Percentiles rank a stretch among this genome's conserved stretches.
Evolutionary conservation across 768 basidiomycete species (phyloP).

Genomic region (Paxillus ammoniavirescens): DNA sequence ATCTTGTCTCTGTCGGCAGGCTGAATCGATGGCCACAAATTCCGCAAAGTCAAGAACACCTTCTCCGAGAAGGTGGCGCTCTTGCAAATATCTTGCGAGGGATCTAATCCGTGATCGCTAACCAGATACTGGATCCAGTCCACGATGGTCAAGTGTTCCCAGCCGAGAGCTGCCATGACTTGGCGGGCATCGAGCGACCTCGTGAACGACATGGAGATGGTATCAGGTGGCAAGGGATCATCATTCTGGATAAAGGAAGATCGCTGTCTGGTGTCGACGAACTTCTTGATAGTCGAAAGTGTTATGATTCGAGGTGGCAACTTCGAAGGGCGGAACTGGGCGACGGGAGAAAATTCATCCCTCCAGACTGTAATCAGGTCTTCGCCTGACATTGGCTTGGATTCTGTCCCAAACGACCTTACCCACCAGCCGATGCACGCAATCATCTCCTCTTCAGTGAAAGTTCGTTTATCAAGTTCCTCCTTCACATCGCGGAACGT

Average conservation of each 20-base stretch:
- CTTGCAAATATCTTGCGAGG: conserved; percentile 56
- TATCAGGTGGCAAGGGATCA: conserved; percentile 71
- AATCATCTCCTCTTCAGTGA: conserved; percentile 69
- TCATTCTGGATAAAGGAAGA: conserved; percentile 60
- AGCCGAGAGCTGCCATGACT: conserved; percentile 54
- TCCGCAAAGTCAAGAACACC: conserved; percentile 50
- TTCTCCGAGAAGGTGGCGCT: conserved; percentile 75
- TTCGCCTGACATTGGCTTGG: conserved; percentile 17
- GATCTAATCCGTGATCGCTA: conserved; percentile 36
- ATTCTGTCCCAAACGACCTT: conserved; percentile 14
- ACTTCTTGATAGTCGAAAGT: conserved; percentile 60
- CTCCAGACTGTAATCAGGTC: conserved; percentile 35
- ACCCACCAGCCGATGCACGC: conserved; percentile 86
- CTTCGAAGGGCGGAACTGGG: conserved; percentile 4
- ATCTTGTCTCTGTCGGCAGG: conserved; percentile 47
- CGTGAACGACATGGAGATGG: conserved; percentile 67
- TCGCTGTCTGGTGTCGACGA: conserved; percentile 58
- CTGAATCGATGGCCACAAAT: conserved; percentile 60
- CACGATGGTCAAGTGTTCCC: conserved; percentile 67
- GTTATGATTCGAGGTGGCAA: conserved; percentile 41
- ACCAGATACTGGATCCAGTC: conserved; percentile 73
- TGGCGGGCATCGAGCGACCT: conserved; percentile 47
- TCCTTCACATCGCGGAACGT: conserved; percentile 74
- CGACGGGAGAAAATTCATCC: not conserved
- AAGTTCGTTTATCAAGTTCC: conserved; percentile 65